phyloP scores from a whole-genome alignment of 164 flowering plant genomes.

The Platanus orientalis region DNA sequence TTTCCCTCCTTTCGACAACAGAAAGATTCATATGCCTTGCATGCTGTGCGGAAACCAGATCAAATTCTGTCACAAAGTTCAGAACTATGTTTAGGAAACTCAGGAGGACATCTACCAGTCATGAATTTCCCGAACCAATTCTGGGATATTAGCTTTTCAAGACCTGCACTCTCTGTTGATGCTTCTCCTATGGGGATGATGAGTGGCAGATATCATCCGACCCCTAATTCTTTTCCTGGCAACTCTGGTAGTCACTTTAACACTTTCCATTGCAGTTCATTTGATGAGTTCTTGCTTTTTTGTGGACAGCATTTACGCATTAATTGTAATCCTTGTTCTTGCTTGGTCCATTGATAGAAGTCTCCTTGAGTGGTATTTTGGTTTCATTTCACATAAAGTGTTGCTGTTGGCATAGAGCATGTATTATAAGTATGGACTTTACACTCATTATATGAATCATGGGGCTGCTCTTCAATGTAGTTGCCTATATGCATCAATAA shows the following conservation, averaged over 20 bases:
- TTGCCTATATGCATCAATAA: too few relatives aligned
- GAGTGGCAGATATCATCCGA: conserved; percentile 34
- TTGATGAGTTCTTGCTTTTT: too few relatives aligned
- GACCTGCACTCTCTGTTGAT: conserved; percentile 27
- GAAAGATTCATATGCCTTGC: conserved; percentile 16
- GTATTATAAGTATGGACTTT: too few relatives aligned
- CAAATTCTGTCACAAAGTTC: conserved; percentile 37
- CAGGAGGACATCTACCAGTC: conserved; percentile 30
- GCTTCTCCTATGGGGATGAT: conserved; percentile 30
- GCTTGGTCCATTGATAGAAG: too few relatives aligned
- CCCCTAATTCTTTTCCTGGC: conserved; percentile 45
- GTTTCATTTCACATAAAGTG: too few relatives aligned
- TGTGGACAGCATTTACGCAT: too few relatives aligned
- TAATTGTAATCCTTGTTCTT: too few relatives aligned
- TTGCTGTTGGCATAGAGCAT: too few relatives aligned
- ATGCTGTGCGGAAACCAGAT: conserved; percentile 30
- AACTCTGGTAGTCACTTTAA: conserved; percentile 47
- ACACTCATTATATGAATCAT: too few relatives aligned
- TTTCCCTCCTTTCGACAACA: conserved; percentile 30
- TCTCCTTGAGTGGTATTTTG: too few relatives aligned
- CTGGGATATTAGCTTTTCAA: conserved; percentile 24
- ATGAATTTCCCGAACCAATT: too few relatives aligned
- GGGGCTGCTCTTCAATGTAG: too few relatives aligned
- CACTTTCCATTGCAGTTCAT: not conserved
- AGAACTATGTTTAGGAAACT: conserved; percentile 26